Base-by-base conservation (phyloP, 352 stramenopile species). In the Pythium scleroteichum region DNA sequence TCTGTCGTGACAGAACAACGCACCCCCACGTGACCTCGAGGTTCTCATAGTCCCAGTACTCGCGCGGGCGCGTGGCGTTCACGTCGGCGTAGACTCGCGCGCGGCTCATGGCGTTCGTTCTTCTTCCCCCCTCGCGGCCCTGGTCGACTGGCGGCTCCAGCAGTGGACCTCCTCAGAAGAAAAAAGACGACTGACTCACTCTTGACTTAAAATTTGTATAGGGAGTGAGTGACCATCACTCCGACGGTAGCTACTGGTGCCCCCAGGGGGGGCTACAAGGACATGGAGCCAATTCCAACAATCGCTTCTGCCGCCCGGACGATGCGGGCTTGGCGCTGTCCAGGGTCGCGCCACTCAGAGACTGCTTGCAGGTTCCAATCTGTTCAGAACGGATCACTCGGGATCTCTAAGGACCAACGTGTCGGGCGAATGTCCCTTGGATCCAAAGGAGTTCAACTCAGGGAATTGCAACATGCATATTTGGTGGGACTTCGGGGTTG, bases 21-120 rank as follows among this genome's bases (percentile, higher is more conserved):
- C 62, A 95, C 84, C 88, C 89, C 97, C 96, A 99, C 33, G 93
- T 96, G 44, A 99, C 95, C 53, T 93, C 95, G 17, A 99, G 79
- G 68, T 92, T 98, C 76, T 99, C 97, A 72, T 99, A 99, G 81
- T 99, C 97, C 97, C 97, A 99, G 79, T 99, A 99, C 71, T 99
- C 96, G 52, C 95, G 85, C 23, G 97, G 97, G 32, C 97, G 91
- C 71, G 97, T 96, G 67, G 98, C 84, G 66, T 98, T 98, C 41
- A 97, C 92, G 73, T 98, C 90, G 40, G 88, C 87, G 72, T 98
- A 98, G 55, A 98, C 94, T 14, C 87, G 75, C 29, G 83, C 81
- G 41, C 79, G 77, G 71, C 81, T 91, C 79, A 89, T 89, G 14
- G 29, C 29, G 29, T 35, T 35, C 38, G 38, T 8, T 8, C 13